Base-by-base conservation (phyloP, 1,284 basidiomycete species). In the Serendipita sp. region DNA sequence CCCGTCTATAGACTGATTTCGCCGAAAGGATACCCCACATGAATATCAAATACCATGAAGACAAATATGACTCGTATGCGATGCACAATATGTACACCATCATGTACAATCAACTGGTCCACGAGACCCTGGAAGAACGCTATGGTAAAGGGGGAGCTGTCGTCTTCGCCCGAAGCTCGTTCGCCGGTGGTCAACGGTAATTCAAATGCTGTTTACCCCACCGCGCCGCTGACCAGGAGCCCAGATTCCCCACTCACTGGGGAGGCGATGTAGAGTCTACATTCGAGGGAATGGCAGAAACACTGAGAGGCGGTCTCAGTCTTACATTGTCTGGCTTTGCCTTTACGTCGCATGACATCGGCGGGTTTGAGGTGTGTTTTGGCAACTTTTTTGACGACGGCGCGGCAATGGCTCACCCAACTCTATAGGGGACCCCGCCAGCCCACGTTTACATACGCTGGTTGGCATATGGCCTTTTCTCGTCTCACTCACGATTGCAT, bases 261-360 rank as follows among this genome's bases (percentile, higher is more conserved):
- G 85, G 85, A 35, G 86, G 86, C 2, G 86, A 89, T 67, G 87
- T 85, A 71, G 85, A 88, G 70, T 85, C 83, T 12, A 86, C 84
- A 0, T 88, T 81, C 72, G 84, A 87, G 69, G 87, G 85, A 3
- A 88, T 89, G 85, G 82, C 82, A 0, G 85, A 88, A 72, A 81
- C 84, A 0, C 74, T 88, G 45, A 78, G 85, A 3, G 86, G 87
- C 4, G 80, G 80, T 6, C 73, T 88, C 35, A 84, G 82, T 61
- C 72, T 88, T 65, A 84, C 83, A 1, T 66, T 78, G 1, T 87
- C 84, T 17, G 85, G 86, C 2, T 88, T 87, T 68, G 83, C 79
- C 2, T 88, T 82, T 71, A 79, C 83, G 15, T 84, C 84, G 12
- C 85, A 87, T 71, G 85, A 89, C 70, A 87, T 88, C 65, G 85